Evolutionary conservation across 106 monocot genomes (phyloP).

Genomic region (Dioscorea zingiberensis): DNA sequence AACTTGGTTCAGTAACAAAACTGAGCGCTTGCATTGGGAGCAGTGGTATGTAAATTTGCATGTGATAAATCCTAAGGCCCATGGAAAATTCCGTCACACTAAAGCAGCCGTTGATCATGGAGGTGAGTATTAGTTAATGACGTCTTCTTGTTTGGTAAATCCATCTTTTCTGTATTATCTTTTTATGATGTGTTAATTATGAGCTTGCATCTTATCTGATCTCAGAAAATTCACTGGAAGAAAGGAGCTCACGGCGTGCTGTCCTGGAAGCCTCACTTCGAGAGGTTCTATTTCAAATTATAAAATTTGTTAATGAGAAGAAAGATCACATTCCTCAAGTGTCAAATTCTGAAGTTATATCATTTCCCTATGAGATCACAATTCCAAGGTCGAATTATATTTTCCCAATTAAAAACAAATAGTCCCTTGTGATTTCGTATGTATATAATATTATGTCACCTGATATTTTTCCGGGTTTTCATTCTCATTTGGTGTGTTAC

Average conservation of each 20-base stretch:
- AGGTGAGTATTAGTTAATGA: slow-evolving; percentile 36
- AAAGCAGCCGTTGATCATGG: slow-evolving; percentile 26
- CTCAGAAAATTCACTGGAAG: slow-evolving; percentile 45
- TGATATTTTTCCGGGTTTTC: no score
- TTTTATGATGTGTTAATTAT: no score
- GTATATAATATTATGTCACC: no score
- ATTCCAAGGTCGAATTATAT: slow-evolving; percentile 56
- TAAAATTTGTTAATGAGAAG: slow-evolving; percentile 93
- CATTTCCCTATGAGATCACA: slow-evolving; percentile 84
- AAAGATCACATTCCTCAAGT: slow-evolving; percentile 86
- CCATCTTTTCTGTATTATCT: no score
- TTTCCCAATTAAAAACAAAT: no score
- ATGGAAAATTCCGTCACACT: slow-evolving; percentile 44
- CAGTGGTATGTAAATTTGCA: slow-evolving; percentile 90
- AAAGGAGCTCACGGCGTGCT: slow-evolving; percentile 51
- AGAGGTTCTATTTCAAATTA: slow-evolving; percentile 86
- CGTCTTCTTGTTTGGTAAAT: no score
- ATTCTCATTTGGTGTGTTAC: not conserved
- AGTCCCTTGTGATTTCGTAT: no score
- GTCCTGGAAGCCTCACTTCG: slow-evolving; percentile 63
- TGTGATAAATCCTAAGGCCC: slow-evolving; percentile 49
- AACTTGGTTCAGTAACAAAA: slow-evolving; percentile 86
- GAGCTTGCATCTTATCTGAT: slow-evolving; percentile 4
- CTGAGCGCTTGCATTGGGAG: slow-evolving; percentile 85
- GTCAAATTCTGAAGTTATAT: slow-evolving; percentile 65